A percentile compares a stretch with the other conserved stretches of the same genome.
Evolutionary conservation across 2,329 filamentous ascomycete genomes (phyloP).

Genomic region (Talaromyces atroroseus): DNA sequence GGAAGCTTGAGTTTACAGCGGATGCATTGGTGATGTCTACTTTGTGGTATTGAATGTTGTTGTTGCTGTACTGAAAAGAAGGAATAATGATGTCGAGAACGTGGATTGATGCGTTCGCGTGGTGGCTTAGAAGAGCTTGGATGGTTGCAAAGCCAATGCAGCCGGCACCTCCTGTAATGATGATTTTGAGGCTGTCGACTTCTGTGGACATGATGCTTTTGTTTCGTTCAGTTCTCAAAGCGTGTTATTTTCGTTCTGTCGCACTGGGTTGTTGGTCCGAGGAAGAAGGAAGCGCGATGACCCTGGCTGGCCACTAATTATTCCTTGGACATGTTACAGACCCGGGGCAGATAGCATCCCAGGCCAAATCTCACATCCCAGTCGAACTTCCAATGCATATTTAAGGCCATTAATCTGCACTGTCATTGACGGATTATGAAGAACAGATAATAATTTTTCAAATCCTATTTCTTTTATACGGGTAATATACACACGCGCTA

Average conservation of each 20-base stretch:
- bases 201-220: background rate
- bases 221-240: background rate
- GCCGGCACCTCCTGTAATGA: constrained; percentile 11
- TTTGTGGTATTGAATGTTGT: constrained; percentile 1
- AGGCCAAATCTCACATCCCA: no score
- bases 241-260: no score
- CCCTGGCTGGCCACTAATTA: no score
- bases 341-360: no score
- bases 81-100: constrained; percentile 6
- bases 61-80: background rate
- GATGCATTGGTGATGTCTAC: constrained; percentile 1
- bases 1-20: background rate
- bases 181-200: background rate
- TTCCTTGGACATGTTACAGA: no score
- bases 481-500: constrained; percentile 39
- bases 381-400: no score
- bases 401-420: no score
- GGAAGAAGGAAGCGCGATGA: no score
- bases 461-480: constrained; percentile 26
- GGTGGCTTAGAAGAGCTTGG: constrained; percentile 1
- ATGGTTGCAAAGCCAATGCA: constrained; percentile 9
- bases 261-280: no score
- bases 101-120: constrained; percentile 3
- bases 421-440: background rate
- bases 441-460: background rate